Conservation (phyloP, 2,329 filamentous ascomycete species). For the Cladosporium cucumerinum region DNA sequence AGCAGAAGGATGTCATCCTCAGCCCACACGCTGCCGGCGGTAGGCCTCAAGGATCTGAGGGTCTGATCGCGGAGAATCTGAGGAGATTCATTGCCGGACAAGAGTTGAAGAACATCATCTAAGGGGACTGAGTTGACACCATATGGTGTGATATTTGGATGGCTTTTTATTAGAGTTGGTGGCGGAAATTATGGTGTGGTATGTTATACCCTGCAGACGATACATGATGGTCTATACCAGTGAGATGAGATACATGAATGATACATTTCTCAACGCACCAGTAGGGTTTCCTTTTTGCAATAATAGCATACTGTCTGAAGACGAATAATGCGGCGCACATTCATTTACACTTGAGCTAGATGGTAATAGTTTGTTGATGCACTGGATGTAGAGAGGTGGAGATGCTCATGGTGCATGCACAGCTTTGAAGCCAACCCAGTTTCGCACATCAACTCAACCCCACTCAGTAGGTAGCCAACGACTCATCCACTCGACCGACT, state of each 20-base stretch:
- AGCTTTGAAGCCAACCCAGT: background rate
- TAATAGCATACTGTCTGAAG: too few species aligned
- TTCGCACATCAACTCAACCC: too few species aligned
- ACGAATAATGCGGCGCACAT: too few species aligned
- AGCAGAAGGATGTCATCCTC: conserved; percentile 51
- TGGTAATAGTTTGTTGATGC: too few species aligned
- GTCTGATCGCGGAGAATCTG: conserved; percentile 59
- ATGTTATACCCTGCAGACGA: background rate
- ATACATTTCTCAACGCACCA: background rate
- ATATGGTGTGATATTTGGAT: background rate
- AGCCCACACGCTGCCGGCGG: conserved; percentile 60
- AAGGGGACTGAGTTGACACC: background rate
- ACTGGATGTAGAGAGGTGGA: too few species aligned
- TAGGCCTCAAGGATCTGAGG: conserved; percentile 58
- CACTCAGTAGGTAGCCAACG: background rate
- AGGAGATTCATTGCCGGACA: conserved; percentile 58
- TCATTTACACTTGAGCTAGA: background rate
- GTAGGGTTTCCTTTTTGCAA: background rate
- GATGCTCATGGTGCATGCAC: too few species aligned
- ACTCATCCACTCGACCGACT: background rate
- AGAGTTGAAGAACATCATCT: conserved; percentile 55
- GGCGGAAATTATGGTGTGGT: background rate
- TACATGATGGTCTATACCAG: background rate
- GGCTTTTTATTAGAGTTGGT: background rate
- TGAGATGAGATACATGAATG: background rate